Evolutionary conservation across 2,329 filamentous ascomycete species (phyloP), one percentile per base, ranked within the genome.

Genomic region (Talaromyces sp.): DNA sequence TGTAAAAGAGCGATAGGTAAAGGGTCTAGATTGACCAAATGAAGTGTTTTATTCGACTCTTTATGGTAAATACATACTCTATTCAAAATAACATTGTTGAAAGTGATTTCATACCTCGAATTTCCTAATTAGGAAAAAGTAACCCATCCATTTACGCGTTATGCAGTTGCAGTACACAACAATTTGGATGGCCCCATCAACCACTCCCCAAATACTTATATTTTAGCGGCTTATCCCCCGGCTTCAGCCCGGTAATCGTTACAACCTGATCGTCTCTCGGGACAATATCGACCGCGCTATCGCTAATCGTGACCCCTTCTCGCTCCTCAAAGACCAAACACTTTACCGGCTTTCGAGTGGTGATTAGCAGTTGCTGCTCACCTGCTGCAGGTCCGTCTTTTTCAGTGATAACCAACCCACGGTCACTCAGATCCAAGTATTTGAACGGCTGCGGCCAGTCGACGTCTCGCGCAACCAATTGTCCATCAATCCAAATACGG

Each of bases 381-480:
- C 26, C 58, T 31, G 55, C 24, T 29, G 38, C 26, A 5, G 14
- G 6, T 4, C 11, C 56, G 17, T 38, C 21, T 24, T 58, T 31
- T 24, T 60, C 58, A 2, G 19, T 53, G 1, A 61, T 49, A 41
- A 55, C 55, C 11, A 61, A 13, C 17, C 59, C 59, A 3, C 59
- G 21, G 14, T 61, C 59, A 26, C 55, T 55, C 4, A 62, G 32
- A 29, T 59, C 57, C 21, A 62, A 56, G 29, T 81, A 74, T 3
- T 77, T 75, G 65, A 85, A 78, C 50, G 83, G 83, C 67, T 86
- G 83, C 4, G 83, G 83, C 83, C 83, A 86, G 70, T 86, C 83
- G 4, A 82, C 77, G 64, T 86, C 83, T 56, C 84, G 76, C 13
- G 82, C 80, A 2, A 83, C 77, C 14, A 85, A 64, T 59, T 78